These are phyloP conservation scores for Cladosporium sphaerospermum DNA, from an alignment of 2,329 filamentous ascomycete genomes.

Conservation along the genomic window DNA sequence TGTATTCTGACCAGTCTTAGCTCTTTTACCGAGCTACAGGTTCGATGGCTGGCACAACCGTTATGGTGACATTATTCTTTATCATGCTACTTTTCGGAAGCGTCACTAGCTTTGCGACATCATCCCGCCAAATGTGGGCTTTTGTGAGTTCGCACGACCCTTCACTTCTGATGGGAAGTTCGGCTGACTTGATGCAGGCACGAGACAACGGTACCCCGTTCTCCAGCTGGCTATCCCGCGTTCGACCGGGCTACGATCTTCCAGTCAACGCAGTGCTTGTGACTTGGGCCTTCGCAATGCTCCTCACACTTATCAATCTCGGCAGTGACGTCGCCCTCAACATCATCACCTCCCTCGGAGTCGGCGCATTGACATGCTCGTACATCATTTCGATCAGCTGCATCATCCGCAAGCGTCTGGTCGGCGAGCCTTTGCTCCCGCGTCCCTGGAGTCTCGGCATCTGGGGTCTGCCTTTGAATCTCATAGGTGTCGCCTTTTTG, in stretches of 20 bases:
- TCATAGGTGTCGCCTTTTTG: conserved; percentile 34
- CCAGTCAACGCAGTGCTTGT: conserved; percentile 23
- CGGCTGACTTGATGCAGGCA: conserved; percentile 25
- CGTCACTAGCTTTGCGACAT: conserved; percentile 34
- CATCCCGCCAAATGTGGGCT: conserved; percentile 38
- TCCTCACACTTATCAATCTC: conserved; percentile 24
- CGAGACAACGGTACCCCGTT: conserved; percentile 40
- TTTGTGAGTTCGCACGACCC: conserved; percentile 32
- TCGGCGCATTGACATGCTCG: conserved; percentile 35
- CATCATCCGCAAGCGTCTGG: conserved; percentile 32
- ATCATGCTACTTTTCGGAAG: conserved; percentile 35
- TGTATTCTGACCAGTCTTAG: conserved; percentile 29
- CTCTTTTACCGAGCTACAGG: conserved; percentile 34
- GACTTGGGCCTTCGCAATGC: conserved; percentile 19
- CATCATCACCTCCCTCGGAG: conserved; percentile 36
- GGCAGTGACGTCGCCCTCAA: conserved; percentile 26
- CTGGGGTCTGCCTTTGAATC: conserved; percentile 36
- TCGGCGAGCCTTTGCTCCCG: conserved; percentile 29
- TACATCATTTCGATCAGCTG: conserved; percentile 35
- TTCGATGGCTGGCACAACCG: conserved; percentile 29
- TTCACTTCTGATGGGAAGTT: too few relatives aligned
- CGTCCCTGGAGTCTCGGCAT: conserved; percentile 35
- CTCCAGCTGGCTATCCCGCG: conserved; percentile 18
- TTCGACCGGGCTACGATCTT: conserved; percentile 26
- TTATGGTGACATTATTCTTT: conserved; percentile 31